phyloP scores from a whole-genome alignment of 139 green algal genomes.

The Volvox reticuliferus region DNA sequence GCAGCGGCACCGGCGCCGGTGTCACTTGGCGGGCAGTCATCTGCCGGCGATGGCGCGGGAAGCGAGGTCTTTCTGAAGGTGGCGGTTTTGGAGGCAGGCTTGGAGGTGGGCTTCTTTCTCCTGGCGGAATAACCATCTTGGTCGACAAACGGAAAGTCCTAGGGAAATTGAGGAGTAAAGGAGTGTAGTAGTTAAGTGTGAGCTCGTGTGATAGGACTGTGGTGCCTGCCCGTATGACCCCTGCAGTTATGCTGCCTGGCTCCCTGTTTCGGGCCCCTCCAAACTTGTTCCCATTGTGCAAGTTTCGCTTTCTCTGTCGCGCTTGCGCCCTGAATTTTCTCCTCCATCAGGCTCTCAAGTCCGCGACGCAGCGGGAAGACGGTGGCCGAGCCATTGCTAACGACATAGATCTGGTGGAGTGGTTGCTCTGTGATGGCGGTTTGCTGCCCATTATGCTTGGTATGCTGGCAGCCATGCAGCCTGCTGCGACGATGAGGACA shows the following conservation, averaged over 20 bases:
- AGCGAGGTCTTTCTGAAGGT: background rate
- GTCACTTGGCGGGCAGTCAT: background rate
- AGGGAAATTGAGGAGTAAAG: too few species aligned
- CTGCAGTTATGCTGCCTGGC: too few species aligned
- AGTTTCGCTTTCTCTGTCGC: too few species aligned
- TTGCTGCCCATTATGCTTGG: constrained; percentile 22
- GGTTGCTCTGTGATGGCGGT: constrained; percentile 7
- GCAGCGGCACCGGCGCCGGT: background rate
- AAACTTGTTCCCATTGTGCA: too few species aligned
- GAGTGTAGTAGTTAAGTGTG: too few species aligned
- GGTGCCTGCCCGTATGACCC: too few species aligned
- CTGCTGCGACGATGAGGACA: background rate
- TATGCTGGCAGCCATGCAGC: constrained; percentile 48
- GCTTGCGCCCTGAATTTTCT: background rate
- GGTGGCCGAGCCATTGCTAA: background rate
- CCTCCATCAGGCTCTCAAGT: constrained; percentile 30
- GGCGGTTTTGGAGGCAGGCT: constrained; percentile 35
- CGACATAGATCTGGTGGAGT: constrained; percentile 16
- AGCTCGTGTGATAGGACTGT: too few species aligned
- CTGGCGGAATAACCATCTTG: too few species aligned
- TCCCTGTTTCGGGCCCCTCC: background rate
- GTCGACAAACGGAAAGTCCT: too few species aligned
- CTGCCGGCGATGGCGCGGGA: background rate
- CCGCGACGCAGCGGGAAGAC: constrained; percentile 32
- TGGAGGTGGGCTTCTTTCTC: constrained; percentile 30